Evolutionary conservation across 1,284 basidiomycete genomes (phyloP), one percentile per base, ranked within the genome.

Genomic region (Trichosporon faecale): DNA sequence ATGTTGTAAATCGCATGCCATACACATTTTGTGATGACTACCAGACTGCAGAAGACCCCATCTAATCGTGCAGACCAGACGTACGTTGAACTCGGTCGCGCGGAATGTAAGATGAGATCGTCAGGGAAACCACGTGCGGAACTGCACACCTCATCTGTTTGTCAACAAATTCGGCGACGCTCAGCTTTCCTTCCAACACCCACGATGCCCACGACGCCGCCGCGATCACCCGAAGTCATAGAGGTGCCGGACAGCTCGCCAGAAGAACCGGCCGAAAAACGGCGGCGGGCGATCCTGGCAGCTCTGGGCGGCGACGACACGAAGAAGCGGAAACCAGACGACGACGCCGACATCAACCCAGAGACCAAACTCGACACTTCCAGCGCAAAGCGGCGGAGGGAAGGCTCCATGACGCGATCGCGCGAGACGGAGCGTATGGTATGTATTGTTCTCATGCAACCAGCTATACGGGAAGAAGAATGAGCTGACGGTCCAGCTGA

Each of bases 401-500:
- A 33, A 5, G 23, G 18, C 31, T n/a, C 29, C 27, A n/a, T 61
- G 18, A 31, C 57, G 29, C 57, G 57, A 18, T 61, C 57, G 11
- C 57, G 57, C 18, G 57, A 61, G n/a, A 61, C 57, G n/a, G 29
- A 61, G 29, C 57, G 57, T 14, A 61, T 61, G 57, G 57, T 61
- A 16, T 5, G 57, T 31, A 27, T 44, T 5, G 40, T 44, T 44
- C n/a, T n/a, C n/a, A n/a, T n/a, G n/a, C n/a, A n/a, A n/a, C n/a
- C n/a, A n/a, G n/a, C n/a, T n/a, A n/a, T n/a, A n/a, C n/a, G n/a
- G n/a, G n/a, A n/a, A n/a, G n/a, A n/a, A n/a, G n/a, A n/a, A n/a
- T n/a, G n/a, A 61, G 18, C 64, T 68, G 44, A 70, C 64, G 3
- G 1, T 6, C 7, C 73, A 80, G 79, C 72, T 83, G 70, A 74